Evolutionary conservation across 768 basidiomycete species (phyloP), one percentile per base, ranked within the genome.

Genomic region (Hydnomerulius pinastri): DNA sequence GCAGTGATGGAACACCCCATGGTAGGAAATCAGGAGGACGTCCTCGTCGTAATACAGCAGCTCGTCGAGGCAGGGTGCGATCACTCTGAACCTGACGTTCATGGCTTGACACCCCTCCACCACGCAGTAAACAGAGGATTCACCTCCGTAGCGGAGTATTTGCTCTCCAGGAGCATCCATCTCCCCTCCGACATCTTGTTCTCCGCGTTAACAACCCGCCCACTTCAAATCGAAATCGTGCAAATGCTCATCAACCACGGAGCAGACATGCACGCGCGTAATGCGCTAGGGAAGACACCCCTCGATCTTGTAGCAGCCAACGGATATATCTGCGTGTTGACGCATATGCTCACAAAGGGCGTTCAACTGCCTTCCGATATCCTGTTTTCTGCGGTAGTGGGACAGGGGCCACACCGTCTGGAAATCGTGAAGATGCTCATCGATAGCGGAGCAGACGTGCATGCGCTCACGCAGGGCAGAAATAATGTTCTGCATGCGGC

Each of bases 131-230:
- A n/a, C 13, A 33, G 27, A 0, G 58, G 58, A 2, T 57, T 50
- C 6, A 3, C 52, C 6, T 43, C 41, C 4, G 38, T 15, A 3
- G 54, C 55, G 1, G 12, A 43, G 7, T 30, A 36, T 2, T 36
- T 59, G 36, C 40, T 59, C 15, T 51, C 46, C 0, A 32, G 6
- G 1, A n/a, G 30, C 5, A 24, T 38, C n/a, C 3, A 12, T 3
- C 18, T 51, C 0, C 53, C 57, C 2, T 7, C 15, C 3, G 49
- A 48, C 30, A 54, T 59, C 15, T n/a, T 51, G 5, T 36, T 59
- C 12, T 11, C 38, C 7, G 49, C 47, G 2, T 30, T 36, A 3
- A n/a, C 12, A 15, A 30, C 33, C 11, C 1, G 0, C 4, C 10
- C 4, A 4, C 8, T 33, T 6, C 44, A 42, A 10, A 4, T 21